Evolutionary conservation across 2,329 filamentous ascomycete species (phyloP), one percentile per base, ranked within the genome.

Genomic region (Diplodia intermedia): DNA sequence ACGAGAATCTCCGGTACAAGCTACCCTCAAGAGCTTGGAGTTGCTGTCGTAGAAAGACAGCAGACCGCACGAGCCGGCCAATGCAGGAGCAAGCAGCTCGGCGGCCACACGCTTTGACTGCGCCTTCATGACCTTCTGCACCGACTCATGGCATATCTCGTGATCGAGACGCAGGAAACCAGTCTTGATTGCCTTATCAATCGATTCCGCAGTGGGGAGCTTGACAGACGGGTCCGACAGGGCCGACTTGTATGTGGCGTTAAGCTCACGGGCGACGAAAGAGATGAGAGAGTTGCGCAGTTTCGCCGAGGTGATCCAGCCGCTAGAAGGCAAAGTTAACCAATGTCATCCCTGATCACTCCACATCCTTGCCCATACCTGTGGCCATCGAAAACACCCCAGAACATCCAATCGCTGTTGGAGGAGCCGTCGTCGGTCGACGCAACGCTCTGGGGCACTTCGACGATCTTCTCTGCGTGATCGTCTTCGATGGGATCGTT

Each of bases 401-500:
- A 99, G 79, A 99, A 99, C 93, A 98, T 98, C 95, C 95, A 99
- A 80, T 99, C 96, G 70, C 87, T 92, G 69, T 85, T 88, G 20
- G 84, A 71, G 18, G 86, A 84, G 47, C 85, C 80, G 76, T 86
- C 81, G 74, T 86, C 82, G 8, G 84, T 83, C 18, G 85, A 83
- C 31, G 85, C 84, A 49, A 86, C 82, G 61, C 83, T 84, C 65
- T 86, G 85, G 4, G 92, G 91, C 9, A 97, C 88, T 79, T 98
- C 92, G 56, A 99, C 93, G 75, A 98, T 97, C 86, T 97, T 97
- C 82, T 99, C 95, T 65, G 94, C 92, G 77, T 99, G 95, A 76
- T 99, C 96, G 76, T 99, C 95, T 82, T 99, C 95, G 69, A 99
- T 99, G 0, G 95, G 95, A 74, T 97, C 92, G 79, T 99, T 99